A percentile compares a stretch with the other conserved stretches of the same genome.
Conservation (phyloP, 176 grass and related monocot species). For the Dactylis glomerata region DNA sequence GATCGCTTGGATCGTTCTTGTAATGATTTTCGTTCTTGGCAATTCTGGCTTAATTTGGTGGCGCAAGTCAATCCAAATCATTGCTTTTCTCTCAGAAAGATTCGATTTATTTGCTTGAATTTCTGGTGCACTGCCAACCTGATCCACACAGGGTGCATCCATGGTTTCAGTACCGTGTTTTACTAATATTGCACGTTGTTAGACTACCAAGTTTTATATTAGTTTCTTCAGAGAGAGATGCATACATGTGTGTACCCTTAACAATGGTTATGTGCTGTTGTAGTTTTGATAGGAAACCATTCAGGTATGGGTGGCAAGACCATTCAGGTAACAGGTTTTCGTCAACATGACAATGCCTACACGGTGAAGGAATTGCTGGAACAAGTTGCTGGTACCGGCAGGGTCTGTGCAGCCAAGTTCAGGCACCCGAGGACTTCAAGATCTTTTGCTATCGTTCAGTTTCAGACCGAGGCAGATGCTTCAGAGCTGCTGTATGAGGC, state of each 20-base stretch:
- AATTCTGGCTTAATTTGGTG: no score
- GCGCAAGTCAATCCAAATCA: no score
- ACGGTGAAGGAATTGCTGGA: conserved; percentile 56
- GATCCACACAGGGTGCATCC: no score
- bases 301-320: conserved; percentile 70
- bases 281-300: conserved; percentile 41
- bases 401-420: conserved; percentile 60
- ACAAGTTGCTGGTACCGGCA: conserved; percentile 33
- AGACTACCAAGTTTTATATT: no score
- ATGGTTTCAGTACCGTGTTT: no score
- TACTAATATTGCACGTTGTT: no score
- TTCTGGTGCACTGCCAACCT: no score
- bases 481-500: conserved; percentile 13
- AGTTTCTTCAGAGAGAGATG: not conserved
- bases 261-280: not conserved
- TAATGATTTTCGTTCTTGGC: no score
- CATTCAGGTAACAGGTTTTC: conserved; percentile 47
- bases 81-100: no score
- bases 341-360: conserved; percentile 34
- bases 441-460: conserved; percentile 69
- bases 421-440: conserved; percentile 60
- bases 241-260: not conserved
- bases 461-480: conserved; percentile 39
- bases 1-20: no score
- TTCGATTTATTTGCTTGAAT: no score